Evolutionary conservation across 495 filamentous ascomycete genomes (phyloP), one percentile per base, ranked within the genome.

Genomic region (Penicillium canescens): DNA sequence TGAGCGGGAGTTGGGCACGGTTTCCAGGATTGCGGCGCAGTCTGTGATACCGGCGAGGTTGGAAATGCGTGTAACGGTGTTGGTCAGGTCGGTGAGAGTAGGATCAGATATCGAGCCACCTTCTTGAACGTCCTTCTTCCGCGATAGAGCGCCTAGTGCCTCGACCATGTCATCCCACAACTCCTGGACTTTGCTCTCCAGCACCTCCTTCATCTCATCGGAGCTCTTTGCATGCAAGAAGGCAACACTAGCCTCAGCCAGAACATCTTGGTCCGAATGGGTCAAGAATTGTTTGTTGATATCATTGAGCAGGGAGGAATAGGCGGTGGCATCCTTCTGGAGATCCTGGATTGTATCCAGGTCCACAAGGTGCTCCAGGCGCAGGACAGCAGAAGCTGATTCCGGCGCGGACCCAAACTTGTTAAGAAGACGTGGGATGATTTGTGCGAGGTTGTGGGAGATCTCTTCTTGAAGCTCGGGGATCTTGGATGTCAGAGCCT

Each of bases 241-340:
- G 12, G 91, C 90, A 12, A 84, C 78, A 12, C 85, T 87, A 20
- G 91, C 92, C 68, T 96, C 91, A 6, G 82, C 81, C n/a, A 98
- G 75, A 6, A 98, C 92, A 36, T 83, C 81, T 43, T 89, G 84
- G 58, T 96, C 88, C 5, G 89, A 88, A 62, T 98, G 94, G 0
- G 91, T 86, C 42, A 92, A 82, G 70, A 98, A 98, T 63, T 98
- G 94, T 53, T 87, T 88, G 58, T 89, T 91, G 61, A 98, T 93
- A 58, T 98, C 93, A 56, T 96, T 94, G 2, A 98, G 77, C 18
- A 98, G 72, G 12, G 90, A 83, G 0, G 81, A 81, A 68, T 95
- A 96, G 0, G 87, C 87, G 0, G 89, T 85, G 2, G 88, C 85
- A 60, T 92, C 89, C 66, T 96, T 90, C 18, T 92, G 87, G 11